Conservation (phyloP, 1,284 basidiomycete genomes). For the Termitomyces sp. region DNA sequence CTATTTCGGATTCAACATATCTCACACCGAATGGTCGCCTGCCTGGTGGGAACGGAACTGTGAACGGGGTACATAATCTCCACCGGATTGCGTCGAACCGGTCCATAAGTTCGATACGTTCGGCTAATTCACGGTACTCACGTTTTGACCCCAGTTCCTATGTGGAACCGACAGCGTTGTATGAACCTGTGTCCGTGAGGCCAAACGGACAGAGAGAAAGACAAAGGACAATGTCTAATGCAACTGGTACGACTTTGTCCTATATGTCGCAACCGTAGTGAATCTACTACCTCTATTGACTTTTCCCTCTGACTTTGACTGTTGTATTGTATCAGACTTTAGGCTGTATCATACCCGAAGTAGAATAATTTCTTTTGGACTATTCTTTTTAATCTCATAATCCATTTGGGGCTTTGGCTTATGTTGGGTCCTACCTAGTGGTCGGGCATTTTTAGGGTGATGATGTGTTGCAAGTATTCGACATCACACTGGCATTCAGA, state of each 20-base stretch:
- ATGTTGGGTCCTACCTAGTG: background rate
- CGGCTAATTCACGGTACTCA: slow-evolving; percentile 6
- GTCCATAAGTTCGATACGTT: slow-evolving; percentile 3
- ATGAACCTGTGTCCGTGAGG: background rate
- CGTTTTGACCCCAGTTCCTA: slow-evolving; percentile 3
- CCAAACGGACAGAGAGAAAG: background rate
- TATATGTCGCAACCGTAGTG: background rate
- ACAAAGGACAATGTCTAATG: slow-evolving; percentile 1
- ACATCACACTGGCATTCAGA: background rate
- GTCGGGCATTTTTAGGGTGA: background rate
- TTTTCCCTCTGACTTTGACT: background rate
- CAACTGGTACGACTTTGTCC: slow-evolving; percentile 2
- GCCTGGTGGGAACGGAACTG: background rate
- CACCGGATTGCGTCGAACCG: slow-evolving; percentile 3
- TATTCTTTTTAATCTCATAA: background rate
- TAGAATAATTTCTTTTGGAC: background rate
- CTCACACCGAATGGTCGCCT: background rate
- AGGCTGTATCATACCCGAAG: background rate
- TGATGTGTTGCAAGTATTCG: background rate
- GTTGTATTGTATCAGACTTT: background rate
- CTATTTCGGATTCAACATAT: background rate
- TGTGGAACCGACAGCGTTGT: slow-evolving; percentile 1
- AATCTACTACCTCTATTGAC: background rate
- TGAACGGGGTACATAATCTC: background rate
- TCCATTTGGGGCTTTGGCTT: too few relatives aligned